Base-by-base conservation (phyloP, 768 basidiomycete genomes). In the Mycena galopus region DNA sequence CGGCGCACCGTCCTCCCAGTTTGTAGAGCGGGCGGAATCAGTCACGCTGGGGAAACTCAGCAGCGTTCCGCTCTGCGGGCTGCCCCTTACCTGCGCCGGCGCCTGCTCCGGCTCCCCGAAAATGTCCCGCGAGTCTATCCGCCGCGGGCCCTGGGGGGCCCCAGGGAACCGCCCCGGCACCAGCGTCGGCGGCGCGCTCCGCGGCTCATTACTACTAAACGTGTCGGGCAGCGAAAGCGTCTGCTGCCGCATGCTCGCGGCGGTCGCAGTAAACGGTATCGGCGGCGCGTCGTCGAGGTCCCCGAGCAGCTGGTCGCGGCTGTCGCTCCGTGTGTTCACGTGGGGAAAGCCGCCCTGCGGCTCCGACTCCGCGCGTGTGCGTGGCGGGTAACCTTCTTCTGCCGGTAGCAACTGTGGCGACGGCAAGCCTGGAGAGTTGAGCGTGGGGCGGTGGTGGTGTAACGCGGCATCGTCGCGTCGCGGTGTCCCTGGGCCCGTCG, bases 21-120 rank as follows among this genome's bases (percentile, higher is more conserved):
- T 80, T 42, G 82, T 78, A 68, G 83, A 86, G 71, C 81, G 79
- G 35, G 84, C 84, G 3, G 87, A 88, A 66, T 88, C 88, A n/a
- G 87, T 88, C 60, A 87, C 84, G 35, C 86, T 87, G 11, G 88
- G 87, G 81, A 89, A 89, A 19, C 85, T 85, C 77, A 87, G 74
- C 72, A 87, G 73, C 39, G 85, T 85, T 42, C 80, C 82, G 58
- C 82, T 78, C 56, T 75, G 71, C 65, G 74, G 67, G 71, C 74
- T 75, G 11, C 57, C 74, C 71, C 71, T 72, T 55, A 72, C 67
- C 74, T 75, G 74, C 21, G 76, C 69, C 23, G 59, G 33, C 35
- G 29, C 32, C 30, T 17, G 29, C 42, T 12, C 55, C 56, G 25
- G 29, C 75, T 80, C 5, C 78, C 79, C 77, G 63, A 86, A 88